These are phyloP conservation scores for Anthostomella pinea DNA, from an alignment of 2,329 filamentous ascomycete species.

Conservation along the genomic window DNA sequence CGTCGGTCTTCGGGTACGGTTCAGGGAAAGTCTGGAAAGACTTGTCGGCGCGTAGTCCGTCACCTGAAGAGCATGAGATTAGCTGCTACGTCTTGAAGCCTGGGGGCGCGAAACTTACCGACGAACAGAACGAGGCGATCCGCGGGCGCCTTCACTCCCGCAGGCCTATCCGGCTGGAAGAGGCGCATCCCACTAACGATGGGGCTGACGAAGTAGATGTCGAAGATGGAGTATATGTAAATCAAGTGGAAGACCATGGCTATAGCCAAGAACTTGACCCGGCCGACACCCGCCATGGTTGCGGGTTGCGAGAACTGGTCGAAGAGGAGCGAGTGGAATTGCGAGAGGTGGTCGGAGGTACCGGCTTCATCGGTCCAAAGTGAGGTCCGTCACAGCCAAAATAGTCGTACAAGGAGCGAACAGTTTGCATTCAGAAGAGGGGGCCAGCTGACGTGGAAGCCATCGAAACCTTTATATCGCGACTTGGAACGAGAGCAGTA, in stretches of 20 bases:
- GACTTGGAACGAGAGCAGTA: too few relatives aligned
- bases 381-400: too few relatives aligned
- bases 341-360: too few relatives aligned
- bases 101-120: conserved; percentile 59
- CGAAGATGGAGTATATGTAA: conserved; percentile 95
- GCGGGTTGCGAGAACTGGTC: conserved; percentile 8
- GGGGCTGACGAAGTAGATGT: conserved; percentile 97
- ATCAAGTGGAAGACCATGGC: conserved; percentile 90
- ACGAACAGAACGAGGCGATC: conserved; percentile 91
- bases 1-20: conserved; percentile 67
- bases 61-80: conserved; percentile 49
- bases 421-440: too few relatives aligned
- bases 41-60: conserved; percentile 95
- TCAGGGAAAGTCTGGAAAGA: conserved; percentile 92
- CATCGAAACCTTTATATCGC: too few relatives aligned
- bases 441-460: too few relatives aligned
- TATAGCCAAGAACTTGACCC: conserved; percentile 80
- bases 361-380: too few relatives aligned
- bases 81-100: conserved; percentile 15
- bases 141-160: conserved; percentile 67
- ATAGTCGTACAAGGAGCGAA: too few relatives aligned
- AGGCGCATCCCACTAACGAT: conserved; percentile 94
- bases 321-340: conserved; percentile 7
- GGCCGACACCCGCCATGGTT: conserved; percentile 55
- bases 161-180: conserved; percentile 64